Percentiles rank a stretch among this genome's conserved stretches.
phyloP scores from a whole-genome alignment of 2,329 filamentous ascomycete species.

The Capronia coronata region DNA sequence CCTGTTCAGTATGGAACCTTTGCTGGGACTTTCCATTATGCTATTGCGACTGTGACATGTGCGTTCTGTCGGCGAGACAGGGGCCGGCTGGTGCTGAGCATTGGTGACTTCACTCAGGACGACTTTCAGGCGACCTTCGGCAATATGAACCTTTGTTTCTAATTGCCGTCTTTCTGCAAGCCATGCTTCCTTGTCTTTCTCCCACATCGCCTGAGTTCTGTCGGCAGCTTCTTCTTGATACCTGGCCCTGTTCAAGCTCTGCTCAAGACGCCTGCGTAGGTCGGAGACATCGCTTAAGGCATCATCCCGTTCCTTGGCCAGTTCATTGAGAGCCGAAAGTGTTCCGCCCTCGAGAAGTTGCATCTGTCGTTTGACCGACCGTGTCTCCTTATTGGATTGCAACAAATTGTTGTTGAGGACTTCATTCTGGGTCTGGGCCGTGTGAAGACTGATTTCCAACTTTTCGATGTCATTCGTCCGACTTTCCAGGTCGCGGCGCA shows the following conservation, averaged over 20 bases:
- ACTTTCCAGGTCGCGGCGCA: conserved; percentile 84
- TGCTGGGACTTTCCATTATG: conserved; percentile 25
- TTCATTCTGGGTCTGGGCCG: conserved; percentile 68
- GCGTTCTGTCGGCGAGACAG: conserved; percentile 22
- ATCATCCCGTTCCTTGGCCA: conserved; percentile 79
- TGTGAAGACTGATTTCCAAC: conserved; percentile 68
- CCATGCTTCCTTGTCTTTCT: conserved; percentile 77
- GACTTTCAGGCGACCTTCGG: conserved; percentile 75
- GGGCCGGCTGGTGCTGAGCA: conserved; percentile 33
- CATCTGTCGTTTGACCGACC: conserved; percentile 76
- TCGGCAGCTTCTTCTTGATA: conserved; percentile 77
- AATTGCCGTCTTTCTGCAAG: conserved; percentile 72
- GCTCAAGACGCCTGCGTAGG: conserved; percentile 68
- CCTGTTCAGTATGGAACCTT: conserved; percentile 27
- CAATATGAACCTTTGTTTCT: conserved; percentile 82
- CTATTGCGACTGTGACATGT: conserved; percentile 26
- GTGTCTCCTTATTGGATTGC: conserved; percentile 64
- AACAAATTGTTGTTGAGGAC: conserved; percentile 56
- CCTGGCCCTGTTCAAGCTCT: conserved; percentile 67
- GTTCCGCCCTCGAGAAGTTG: conserved; percentile 82
- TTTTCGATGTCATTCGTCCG: conserved; percentile 81
- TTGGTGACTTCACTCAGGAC: conserved; percentile 74
- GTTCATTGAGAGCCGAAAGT: conserved; percentile 73
- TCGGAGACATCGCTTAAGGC: conserved; percentile 67
- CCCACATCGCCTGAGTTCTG: conserved; percentile 72